Evolutionary conservation across 371 early-diverging fungal species (phyloP), one percentile per base, ranked within the genome.

Genomic region (Actinomortierella ambigua): DNA sequence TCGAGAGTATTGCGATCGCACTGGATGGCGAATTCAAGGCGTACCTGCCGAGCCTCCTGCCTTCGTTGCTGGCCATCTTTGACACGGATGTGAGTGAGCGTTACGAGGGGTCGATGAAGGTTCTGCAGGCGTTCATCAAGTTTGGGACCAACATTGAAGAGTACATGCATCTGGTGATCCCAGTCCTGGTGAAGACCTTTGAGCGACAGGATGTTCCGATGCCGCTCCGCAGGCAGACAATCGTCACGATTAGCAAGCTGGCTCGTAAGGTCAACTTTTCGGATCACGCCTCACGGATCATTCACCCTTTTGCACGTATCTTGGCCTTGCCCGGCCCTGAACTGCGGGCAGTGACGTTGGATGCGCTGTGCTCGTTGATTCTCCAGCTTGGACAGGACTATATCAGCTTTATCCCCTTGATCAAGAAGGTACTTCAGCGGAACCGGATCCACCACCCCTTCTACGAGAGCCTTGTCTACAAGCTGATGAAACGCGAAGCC

Each of bases 111-210:
- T 93, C 96, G 0, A 79, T 86, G 43, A 85, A 88, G 52, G 94
- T 93, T 0, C 77, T 98, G 43, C 91, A 95, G 60, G 90, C 94
- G 0, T 82, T 98, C 70, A 85, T 88, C 43, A 85, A 90, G 2
- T 92, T 97, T 81, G 95, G 97, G 17, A 78, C 91, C 26, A 95
- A 91, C 59, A 86, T 98, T 57, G 97, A 98, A 68, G 95, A 96
- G 55, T 95, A 95, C 64, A 85, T 97, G 82, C 95, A 94, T 65
- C 79, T 98, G 23, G 91, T 97, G 9, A 87, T 97, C 50, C 98
- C 97, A 5, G 90, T 88, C 6, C 83, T 98, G 14, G 90, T 97
- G 50, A 77, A 82, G 46, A 82, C 94, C 46, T 88, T 96, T 65
- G 96, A 95, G 65, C 83, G 85, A 28, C 78, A 85, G 0, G 93